These are phyloP conservation scores for Triglochin maritima DNA, from an alignment of 106 monocot species.

Conservation along the genomic window DNA sequence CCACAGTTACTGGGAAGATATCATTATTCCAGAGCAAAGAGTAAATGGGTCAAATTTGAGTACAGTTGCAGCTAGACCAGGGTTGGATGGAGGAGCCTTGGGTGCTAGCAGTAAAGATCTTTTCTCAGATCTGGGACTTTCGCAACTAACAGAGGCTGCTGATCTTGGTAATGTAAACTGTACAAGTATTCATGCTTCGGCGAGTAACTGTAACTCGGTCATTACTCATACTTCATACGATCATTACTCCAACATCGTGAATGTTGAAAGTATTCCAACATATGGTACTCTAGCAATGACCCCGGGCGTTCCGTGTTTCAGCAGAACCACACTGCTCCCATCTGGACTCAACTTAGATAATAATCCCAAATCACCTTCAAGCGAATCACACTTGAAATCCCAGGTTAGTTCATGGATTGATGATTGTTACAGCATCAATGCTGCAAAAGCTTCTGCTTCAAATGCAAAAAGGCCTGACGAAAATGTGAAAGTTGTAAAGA, in stretches of 20 bases:
- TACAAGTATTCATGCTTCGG: slow-evolving; percentile 11
- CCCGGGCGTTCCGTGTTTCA: slow-evolving; percentile 9
- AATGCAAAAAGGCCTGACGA: slow-evolving; percentile 35
- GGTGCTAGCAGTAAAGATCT: slow-evolving; percentile 4
- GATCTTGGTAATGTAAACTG: slow-evolving; percentile 16
- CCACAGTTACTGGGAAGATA: slow-evolving; percentile 39
- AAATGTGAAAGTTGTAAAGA: slow-evolving; percentile 39
- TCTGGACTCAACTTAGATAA: slow-evolving; percentile 16
- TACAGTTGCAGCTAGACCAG: slow-evolving; percentile 9
- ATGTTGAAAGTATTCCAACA: slow-evolving; percentile 3
- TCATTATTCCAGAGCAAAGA: slow-evolving; percentile 13
- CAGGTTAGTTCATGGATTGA: slow-evolving; percentile 30
- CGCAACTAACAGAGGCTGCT: slow-evolving; percentile 34
- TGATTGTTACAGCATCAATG: slow-evolving; percentile 48
- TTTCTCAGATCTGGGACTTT: slow-evolving; percentile 29
- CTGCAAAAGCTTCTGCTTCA: slow-evolving; percentile 17
- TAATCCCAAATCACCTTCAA: slow-evolving; percentile 12
- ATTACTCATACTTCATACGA: slow-evolving; percentile 10
- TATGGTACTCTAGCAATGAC: background rate
- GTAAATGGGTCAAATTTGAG: slow-evolving; percentile 24
- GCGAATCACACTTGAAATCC: slow-evolving; percentile 3
- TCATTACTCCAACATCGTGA: slow-evolving; percentile 11
- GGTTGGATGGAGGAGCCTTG: slow-evolving; percentile 2
- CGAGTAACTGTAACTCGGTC: slow-evolving; percentile 1
- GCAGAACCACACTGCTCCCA: slow-evolving; percentile 8